Base-by-base conservation (phyloP, 768 basidiomycete genomes). In the Plicaturopsis crispa region DNA sequence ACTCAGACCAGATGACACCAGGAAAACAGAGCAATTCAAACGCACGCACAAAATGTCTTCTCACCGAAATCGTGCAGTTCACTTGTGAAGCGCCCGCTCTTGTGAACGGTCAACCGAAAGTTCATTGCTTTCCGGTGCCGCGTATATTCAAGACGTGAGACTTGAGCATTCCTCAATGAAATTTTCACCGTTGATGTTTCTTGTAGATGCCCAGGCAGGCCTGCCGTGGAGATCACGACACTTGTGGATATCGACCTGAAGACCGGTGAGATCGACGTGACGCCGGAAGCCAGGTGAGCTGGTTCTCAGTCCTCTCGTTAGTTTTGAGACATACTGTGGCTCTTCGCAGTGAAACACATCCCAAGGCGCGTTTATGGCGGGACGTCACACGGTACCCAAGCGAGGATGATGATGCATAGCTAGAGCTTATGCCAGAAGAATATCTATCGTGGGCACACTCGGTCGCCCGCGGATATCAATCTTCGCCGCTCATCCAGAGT, bases 31-130 rank as follows among this genome's bases (percentile, higher is more conserved):
- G n/a, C n/a, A n/a, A n/a, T n/a, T n/a, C n/a, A n/a, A n/a, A n/a
- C n/a, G n/a, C n/a, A n/a, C n/a, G n/a, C n/a, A 39, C 38, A 43
- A 45, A 56, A 51, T 89, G 84, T 59, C 69, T 61, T 31, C 62
- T 89, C 12, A 67, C 72, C 11, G 85, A 89, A 61, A 74, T 90
- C 32, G 57, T 81, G 6, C 88, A 89, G 51, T 83, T 74, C 55
- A 70, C 63, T 19, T 91, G 86, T 54, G 60, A 71, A 32, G 48
- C 59, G 31, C 62, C 70, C 42, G 49, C 45, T 12, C 51, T 45
- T 30, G 26, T 31, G 21, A 18, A 48, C 12, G 60, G 59, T 11
- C 48, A 36, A 6, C 55, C 52, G 4, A 47, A 57, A 35, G 52
- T 75, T 33, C 70, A 75, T 24, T 91, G 87, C 53, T 78, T 74